Evolutionary conservation across 768 basidiomycete species (phyloP).

Genomic region (Rhodotorula kratochvilovae): DNA sequence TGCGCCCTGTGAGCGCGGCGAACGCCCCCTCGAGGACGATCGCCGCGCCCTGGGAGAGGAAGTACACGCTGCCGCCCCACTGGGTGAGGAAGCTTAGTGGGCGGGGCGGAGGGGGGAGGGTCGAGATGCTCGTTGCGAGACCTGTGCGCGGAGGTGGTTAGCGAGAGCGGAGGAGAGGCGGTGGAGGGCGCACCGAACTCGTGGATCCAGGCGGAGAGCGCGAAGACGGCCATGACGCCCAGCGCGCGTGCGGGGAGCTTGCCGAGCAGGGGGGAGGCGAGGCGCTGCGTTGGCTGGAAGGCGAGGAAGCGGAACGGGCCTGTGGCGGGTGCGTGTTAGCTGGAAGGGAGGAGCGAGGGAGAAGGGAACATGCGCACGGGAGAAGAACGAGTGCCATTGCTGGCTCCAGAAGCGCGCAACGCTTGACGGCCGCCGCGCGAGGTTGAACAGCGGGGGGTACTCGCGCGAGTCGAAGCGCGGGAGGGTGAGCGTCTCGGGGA

Average conservation of each 20-base stretch:
- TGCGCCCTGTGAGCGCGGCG: background rate
- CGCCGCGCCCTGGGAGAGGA: slow-evolving; percentile 27
- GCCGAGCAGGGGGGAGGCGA: background rate
- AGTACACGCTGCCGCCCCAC: slow-evolving; percentile 31
- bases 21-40: slow-evolving; percentile 30
- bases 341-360: background rate
- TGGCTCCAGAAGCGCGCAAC: slow-evolving; percentile 26
- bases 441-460: slow-evolving; percentile 30
- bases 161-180: background rate
- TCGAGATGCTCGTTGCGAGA: slow-evolving; percentile 22
- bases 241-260: background rate
- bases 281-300: slow-evolving; percentile 9
- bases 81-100: slow-evolving; percentile 16
- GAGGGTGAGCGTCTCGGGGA: background rate
- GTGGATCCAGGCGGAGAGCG: slow-evolving; percentile 25
- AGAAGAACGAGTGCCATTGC: slow-evolving; percentile 31
- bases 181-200: slow-evolving; percentile 19
- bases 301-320: slow-evolving; percentile 34
- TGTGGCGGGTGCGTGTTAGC: background rate
- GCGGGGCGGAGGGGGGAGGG: background rate
- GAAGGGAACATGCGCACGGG: background rate
- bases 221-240: slow-evolving; percentile 18
- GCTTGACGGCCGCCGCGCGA: background rate
- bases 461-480: slow-evolving; percentile 21
- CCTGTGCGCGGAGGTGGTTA: background rate